Base-by-base conservation (phyloP, 345 rosid species). In the Corchorus olitorius region DNA sequence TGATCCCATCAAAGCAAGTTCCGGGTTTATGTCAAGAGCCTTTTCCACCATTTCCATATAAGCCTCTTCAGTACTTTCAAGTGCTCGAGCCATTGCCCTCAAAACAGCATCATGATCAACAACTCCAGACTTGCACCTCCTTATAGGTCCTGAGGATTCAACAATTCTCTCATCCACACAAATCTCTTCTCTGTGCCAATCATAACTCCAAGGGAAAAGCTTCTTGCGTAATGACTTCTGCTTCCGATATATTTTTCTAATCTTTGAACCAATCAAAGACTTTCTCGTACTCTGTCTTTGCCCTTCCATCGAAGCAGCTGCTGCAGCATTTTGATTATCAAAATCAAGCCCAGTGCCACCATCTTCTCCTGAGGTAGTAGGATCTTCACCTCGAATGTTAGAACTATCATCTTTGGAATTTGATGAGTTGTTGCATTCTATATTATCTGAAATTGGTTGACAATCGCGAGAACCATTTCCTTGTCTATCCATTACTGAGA, bases 1-100 rank as follows among this genome's bases (percentile, higher is more conserved):
- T 8, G 98, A 94, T 70, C 98, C 98, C 98, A 94, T 94, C 73
- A 94, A 77, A 58, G 97, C 97, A 78, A 94, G 97, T 85, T 94
- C 97, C 3, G 98, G 93, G 81, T 91, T 87, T 87, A 77, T 87
- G 77, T 92, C 96, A 68, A 91, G 90, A 76, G 92, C 88, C 68
- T 86, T 90, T 82, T 94, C 97, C 79, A 93, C 97, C 97, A 94
- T 89, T 76, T 94, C 95, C 95, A 90, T 90, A 81, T 94, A 94
- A 62, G 94, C 95, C 69, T 88, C 91, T 81, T 94, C 98, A 3
- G 98, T 85, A 54, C 58, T 83, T 79, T 87, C 84, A 55, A 94
- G 90, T 53, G 94, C 98, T 60, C 79, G 84, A 77, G 89, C 86
- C 97, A 94, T 90, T 65, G 98, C 98, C 81, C 88, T 87, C 70